Base-by-base conservation (phyloP, 495 filamentous ascomycete species). In the Darksidea phi region DNA sequence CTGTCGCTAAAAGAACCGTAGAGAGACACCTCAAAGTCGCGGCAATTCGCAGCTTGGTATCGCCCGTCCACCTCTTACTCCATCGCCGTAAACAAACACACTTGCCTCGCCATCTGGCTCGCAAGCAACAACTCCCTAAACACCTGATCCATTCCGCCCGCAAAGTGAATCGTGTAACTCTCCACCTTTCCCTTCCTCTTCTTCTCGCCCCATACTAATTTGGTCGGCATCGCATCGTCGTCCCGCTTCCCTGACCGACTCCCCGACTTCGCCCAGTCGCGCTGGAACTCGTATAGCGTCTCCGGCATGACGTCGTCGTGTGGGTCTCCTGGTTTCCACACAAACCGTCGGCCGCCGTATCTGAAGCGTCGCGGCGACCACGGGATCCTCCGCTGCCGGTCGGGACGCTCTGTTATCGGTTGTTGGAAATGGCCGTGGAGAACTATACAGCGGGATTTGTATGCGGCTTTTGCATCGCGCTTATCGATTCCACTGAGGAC, bases 281-380 rank as follows among this genome's bases (percentile, higher is more conserved):
- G 23, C 41, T 38, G 38, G 38, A 54, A 64, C 56, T 64, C 61
- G 55, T 64, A 64, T 12, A 64, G 61, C 32, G 61, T 59, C 61
- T 64, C 61, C 20, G 61, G 61, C 61, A 64, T 64, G 5, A 64
- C 55, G 43, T 64, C 61, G 61, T 64, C 61, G 42, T 64, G 26
- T 15, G 48, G 38, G 61, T 64, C 61, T 15, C 61, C 61, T 1
- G 61, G 61, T 32, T 64, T 64, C 61, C 61, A 64, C 13, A 64
- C 61, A 41, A 64, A 64, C 15, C 49, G 36, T 7, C 61, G 47
- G 0, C 61, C 61, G 54, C 61, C 61, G 55, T 64, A 64, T 1
- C 41, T 64, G 55, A 64, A 64, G 2, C 61, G 36, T 1, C 61
- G 61, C n/a, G 61, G 61, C 3, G 55, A 59, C 61, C 61, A 64